Evolutionary conservation across 768 basidiomycete genomes (phyloP), one percentile per base, ranked within the genome.

Genomic region (Sporobolomyces phaffii): DNA sequence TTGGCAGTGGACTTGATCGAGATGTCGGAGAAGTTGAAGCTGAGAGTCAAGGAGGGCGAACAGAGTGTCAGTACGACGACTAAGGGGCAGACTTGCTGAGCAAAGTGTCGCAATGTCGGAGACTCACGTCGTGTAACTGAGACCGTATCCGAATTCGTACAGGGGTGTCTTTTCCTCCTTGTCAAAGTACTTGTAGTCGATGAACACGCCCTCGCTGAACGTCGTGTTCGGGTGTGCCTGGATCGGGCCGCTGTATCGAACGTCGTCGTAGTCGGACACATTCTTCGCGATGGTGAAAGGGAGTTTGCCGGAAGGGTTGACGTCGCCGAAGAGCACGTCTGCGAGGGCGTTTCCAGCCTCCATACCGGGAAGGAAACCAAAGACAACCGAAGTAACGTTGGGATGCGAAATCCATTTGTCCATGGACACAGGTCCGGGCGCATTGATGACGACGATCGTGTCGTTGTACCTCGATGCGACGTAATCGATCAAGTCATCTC

Each of bases 311-410:
- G 80, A 81, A 0, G 85, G 85, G 69, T 84, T 84, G 9, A 83
- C 80, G 72, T 82, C 83, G 8, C 85, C 85, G 73, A 84, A 86
- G 6, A 86, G 69, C 3, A 85, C 80, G 73, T 85, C 84, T 0
- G 84, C 84, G 11, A 86, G 75, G 22, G 82, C 84, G 63, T 82
- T 81, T 15, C 84, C 84, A 24, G 81, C 77, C 70, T 83, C 84
- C 69, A 84, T 83, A 2, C 84, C 72, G 41, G 68, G 29, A 59
- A 57, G 62, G 59, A 65, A 62, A 24, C 36, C n/a, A 26, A 43
- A 38, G 9, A 61, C 24, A 56, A 72, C 28, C 20, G 53, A 9
- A 5, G 56, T 31, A 11, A 60, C 28, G 52, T 63, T 66, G 18
- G 73, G 77, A 61, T 74, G 74, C 48, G 80, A 75, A n/a, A 81